A percentile compares a stretch with the other conserved stretches of the same genome.
Evolutionary conservation across 257 asterid genomes (phyloP).

Genomic region (Perilla frutescens): DNA sequence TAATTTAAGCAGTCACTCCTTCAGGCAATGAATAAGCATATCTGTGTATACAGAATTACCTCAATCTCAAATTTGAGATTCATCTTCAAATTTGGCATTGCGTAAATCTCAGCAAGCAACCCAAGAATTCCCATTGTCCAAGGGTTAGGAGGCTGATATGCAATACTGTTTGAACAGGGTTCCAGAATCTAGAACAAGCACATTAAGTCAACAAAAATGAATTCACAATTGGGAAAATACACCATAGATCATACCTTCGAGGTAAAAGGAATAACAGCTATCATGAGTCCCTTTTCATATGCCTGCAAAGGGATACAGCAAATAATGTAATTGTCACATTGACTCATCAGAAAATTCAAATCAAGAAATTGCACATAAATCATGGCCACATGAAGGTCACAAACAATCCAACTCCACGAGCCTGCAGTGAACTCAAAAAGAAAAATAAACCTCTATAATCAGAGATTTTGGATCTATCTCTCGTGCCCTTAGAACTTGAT

Average conservation of each 20-base stretch:
- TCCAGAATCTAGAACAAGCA: constrained; percentile 70
- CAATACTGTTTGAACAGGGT: constrained; percentile 91
- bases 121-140: constrained; percentile 99
- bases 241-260: constrained; percentile 70
- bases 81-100: constrained; percentile 97
- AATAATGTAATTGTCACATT: constrained; percentile 2
- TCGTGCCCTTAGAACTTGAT: constrained; percentile 87
- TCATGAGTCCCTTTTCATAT: constrained; percentile 94
- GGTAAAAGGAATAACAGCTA: constrained; percentile 96
- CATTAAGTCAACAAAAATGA: constrained; percentile 21
- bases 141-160: constrained; percentile 98
- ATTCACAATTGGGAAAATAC: constrained; percentile 11
- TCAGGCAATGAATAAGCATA: neutral
- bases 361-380: neutral
- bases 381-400: constrained; percentile 16
- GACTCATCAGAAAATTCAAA: constrained; percentile 19
- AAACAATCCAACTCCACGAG: constrained; percentile 1
- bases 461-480: constrained; percentile 94
- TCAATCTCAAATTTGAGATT: constrained; percentile 97
- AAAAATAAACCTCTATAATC: constrained; percentile 69
- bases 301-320: constrained; percentile 62
- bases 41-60: constrained; percentile 50
- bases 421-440: constrained; percentile 18
- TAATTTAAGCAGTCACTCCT: neutral
- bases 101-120: constrained; percentile 90